Conservation (phyloP, 1,139 yeast genomes). For the Pichia sp. region DNA sequence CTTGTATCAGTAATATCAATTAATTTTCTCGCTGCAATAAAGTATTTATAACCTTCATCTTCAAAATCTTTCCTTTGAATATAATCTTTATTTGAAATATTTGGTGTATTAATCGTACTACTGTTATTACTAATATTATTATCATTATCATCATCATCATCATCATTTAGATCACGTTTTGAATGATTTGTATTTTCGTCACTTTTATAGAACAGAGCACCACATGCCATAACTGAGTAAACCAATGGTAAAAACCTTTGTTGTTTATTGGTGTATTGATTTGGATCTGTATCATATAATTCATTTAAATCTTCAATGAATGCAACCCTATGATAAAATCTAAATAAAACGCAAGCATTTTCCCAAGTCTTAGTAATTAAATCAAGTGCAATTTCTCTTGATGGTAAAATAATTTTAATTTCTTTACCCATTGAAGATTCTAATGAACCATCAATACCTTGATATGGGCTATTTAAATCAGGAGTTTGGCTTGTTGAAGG, state of each 20-base stretch:
- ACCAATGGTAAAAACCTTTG: conserved; percentile 73
- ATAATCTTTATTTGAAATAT: conserved; percentile 14
- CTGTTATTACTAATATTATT: conserved; percentile 1
- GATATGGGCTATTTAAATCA: conserved; percentile 13
- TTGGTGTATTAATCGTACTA: not conserved
- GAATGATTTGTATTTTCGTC: conserved; percentile 27
- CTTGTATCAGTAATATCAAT: conserved; percentile 63
- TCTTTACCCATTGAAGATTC: conserved; percentile 39
- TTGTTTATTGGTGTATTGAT: conserved; percentile 65
- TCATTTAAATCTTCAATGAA: conserved; percentile 52
- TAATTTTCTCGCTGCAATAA: conserved; percentile 72
- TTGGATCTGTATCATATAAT: conserved; percentile 62
- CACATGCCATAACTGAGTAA: conserved; percentile 66
- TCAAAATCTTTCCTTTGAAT: conserved; percentile 42
- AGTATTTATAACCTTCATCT: conserved; percentile 79
- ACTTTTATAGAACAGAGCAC: conserved; percentile 59
- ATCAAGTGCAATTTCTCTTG: conserved; percentile 64
- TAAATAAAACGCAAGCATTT: conserved; percentile 75
- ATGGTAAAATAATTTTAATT: conserved; percentile 67
- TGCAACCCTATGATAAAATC: conserved; percentile 83
- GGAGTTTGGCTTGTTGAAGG: not conserved
- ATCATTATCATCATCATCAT: conserved; percentile 3
- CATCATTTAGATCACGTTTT: conserved; percentile 7
- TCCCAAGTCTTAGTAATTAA: conserved; percentile 77
- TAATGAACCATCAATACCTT: conserved; percentile 33